phyloP scores from a whole-genome alignment of 1,284 basidiomycete genomes.

The Ustilago tritici region DNA sequence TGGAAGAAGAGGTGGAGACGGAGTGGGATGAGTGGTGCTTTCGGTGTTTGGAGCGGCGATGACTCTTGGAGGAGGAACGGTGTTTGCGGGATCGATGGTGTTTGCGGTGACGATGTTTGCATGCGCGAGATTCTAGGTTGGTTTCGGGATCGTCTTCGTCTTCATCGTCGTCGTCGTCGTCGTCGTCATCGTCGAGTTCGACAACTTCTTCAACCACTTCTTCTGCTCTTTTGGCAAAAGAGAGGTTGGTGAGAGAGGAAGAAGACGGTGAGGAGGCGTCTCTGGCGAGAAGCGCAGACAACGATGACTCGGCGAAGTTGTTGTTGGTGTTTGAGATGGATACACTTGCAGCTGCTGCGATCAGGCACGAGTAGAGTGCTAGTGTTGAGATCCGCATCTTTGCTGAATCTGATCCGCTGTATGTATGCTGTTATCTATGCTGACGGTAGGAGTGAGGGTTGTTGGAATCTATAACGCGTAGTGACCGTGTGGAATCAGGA shows the following conservation, averaged over 20 bases:
- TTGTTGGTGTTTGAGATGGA: conserved; percentile 11
- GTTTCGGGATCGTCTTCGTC: conserved; percentile 2
- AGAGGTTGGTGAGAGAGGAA: neutral
- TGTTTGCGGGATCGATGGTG: conserved; percentile 32
- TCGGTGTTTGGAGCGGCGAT: neutral
- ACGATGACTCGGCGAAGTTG: conserved; percentile 7
- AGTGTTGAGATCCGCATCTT: conserved; percentile 23
- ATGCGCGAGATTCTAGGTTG: conserved; percentile 12
- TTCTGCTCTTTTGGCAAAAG: conserved; percentile 4
- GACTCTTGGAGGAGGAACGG: neutral
- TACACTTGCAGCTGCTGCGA: conserved; percentile 24
- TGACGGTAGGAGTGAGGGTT: neutral
- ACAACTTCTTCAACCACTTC: conserved; percentile 4
- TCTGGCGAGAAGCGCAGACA: conserved; percentile 9
- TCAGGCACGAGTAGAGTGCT: conserved; percentile 19
- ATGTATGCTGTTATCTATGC: neutral
- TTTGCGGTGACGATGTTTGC: conserved; percentile 13
- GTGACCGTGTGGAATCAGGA: neutral
- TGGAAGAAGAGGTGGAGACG: neutral
- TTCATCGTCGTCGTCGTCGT: neutral
- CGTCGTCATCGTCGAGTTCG: neutral
- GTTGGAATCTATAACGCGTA: neutral
- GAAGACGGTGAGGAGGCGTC: neutral
- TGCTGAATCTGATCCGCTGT: neutral
- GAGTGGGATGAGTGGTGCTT: conserved; percentile 6